phyloP scores from a whole-genome alignment of 805 yeast species.

The Spathaspora sp. region DNA sequence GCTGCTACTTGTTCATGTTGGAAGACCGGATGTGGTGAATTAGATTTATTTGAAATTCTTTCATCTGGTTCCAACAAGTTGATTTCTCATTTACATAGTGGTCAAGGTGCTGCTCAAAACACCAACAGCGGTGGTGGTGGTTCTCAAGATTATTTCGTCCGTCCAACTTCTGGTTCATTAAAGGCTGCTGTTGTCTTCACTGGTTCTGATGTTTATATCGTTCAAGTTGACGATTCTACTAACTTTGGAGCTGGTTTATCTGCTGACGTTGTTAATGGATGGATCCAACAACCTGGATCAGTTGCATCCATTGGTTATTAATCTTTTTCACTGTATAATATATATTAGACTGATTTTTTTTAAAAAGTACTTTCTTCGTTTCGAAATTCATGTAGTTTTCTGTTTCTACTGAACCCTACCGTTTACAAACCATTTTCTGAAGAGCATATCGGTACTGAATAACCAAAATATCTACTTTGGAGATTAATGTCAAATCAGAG shows the following conservation, averaged over 20 bases:
- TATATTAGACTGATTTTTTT: background rate
- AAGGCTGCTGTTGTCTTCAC: constrained; percentile 87
- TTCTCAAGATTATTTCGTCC: constrained; percentile 76
- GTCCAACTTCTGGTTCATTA: constrained; percentile 76
- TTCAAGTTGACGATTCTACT: constrained; percentile 52
- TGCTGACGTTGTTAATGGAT: constrained; percentile 48
- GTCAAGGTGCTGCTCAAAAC: constrained; percentile 62
- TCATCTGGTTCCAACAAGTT: constrained; percentile 70
- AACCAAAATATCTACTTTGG: too few species aligned
- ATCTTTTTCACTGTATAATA: background rate
- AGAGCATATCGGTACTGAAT: too few species aligned
- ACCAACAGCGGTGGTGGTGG: constrained; percentile 73
- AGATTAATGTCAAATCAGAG: too few species aligned
- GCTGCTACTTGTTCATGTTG: constrained; percentile 86
- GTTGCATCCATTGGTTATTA: constrained; percentile 26
- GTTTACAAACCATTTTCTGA: background rate
- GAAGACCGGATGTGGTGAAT: constrained; percentile 96
- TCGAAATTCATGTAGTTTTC: background rate
- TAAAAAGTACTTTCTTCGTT: background rate
- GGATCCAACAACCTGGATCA: constrained; percentile 56
- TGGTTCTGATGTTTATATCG: constrained; percentile 54
- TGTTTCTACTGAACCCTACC: background rate
- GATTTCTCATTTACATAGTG: constrained; percentile 79
- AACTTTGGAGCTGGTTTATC: constrained; percentile 42
- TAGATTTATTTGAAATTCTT: constrained; percentile 90